Conservation (phyloP, 2,329 filamentous ascomycete genomes). For the Dendrostoma leiphaemia region DNA sequence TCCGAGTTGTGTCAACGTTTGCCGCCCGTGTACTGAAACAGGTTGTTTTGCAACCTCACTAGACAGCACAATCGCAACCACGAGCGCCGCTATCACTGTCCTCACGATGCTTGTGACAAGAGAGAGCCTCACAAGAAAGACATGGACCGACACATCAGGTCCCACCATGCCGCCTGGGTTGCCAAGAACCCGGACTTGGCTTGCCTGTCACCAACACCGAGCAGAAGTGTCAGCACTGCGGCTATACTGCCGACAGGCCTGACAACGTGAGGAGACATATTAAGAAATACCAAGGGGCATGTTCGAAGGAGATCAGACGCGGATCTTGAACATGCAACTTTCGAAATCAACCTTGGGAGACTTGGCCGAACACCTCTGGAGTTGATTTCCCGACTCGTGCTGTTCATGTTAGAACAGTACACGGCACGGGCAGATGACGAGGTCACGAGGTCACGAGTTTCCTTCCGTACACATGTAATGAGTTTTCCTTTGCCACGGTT, state of each 20-base stretch:
- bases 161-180: not conserved
- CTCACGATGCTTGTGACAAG: not conserved
- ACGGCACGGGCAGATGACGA: too few species aligned
- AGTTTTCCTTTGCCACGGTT: too few species aligned
- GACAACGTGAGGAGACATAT: conserved; percentile 7
- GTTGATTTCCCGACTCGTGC: too few species aligned
- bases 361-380: too few species aligned
- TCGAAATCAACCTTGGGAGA: too few species aligned
- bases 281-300: not conserved
- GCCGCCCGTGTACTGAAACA: not conserved
- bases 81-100: not conserved
- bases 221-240: not conserved
- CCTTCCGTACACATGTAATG: too few species aligned
- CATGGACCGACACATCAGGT: conserved; percentile 1
- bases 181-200: conserved; percentile 1
- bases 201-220: not conserved
- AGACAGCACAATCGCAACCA: conserved; percentile 1
- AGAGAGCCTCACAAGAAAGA: conserved; percentile 1
- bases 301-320: not conserved
- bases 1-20: not conserved
- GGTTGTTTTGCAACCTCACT: not conserved
- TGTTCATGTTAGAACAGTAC: too few species aligned
- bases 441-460: too few species aligned
- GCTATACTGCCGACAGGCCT: not conserved
- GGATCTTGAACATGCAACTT: too few species aligned